Evolutionary conservation across 176 grass and related monocot genomes (phyloP), one percentile per base, ranked within the genome.

Genomic region (Eleusine coracana): DNA sequence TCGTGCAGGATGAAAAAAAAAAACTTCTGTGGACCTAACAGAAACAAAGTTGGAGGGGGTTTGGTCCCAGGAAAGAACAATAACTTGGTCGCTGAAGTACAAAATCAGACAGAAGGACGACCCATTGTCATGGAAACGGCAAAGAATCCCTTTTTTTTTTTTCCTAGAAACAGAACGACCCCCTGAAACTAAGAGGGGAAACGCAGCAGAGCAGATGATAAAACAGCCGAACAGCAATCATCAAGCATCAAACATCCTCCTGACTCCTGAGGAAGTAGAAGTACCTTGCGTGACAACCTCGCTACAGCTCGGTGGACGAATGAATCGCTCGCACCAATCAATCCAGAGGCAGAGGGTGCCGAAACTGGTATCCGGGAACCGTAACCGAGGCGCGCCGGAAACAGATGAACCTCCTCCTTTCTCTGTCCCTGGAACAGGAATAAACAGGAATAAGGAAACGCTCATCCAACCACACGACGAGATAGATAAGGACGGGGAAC

Each of bases 221-320:
- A 23, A 42, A 71, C 66, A 81, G 10, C 36, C 48, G 17, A 40
- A 38, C 20, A 69, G 23, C 31, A 55, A 48, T 13, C 41, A 79
- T 27, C 2, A 34, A 36, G 23, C 17, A 40, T 79, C 80, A 14
- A 55, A 83, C 84, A 69, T 79, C 36, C 68, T 86, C 36, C 31
- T 1, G 69, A 49, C 29, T 66, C 9, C 13, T 1, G 69, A 49
- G 72, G 27, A 36, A 14, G 0, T 14, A 56, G 6, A 11, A 29
- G 25, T 82, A 56, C 14, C 51, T 54, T 20, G 67, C 42, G 10
- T 16, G 14, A 44, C 36, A 67, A 49, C 40, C 14, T 67, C 81
- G 59, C 27, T 2, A 48, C 3, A 34, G 10, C n/a, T 34, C 13
- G 60, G 14, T 13, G 65, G 65, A 37, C 2, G 49, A 82, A 68